phyloP scores from a whole-genome alignment of 345 rosid species.

The Linum trigynum region DNA sequence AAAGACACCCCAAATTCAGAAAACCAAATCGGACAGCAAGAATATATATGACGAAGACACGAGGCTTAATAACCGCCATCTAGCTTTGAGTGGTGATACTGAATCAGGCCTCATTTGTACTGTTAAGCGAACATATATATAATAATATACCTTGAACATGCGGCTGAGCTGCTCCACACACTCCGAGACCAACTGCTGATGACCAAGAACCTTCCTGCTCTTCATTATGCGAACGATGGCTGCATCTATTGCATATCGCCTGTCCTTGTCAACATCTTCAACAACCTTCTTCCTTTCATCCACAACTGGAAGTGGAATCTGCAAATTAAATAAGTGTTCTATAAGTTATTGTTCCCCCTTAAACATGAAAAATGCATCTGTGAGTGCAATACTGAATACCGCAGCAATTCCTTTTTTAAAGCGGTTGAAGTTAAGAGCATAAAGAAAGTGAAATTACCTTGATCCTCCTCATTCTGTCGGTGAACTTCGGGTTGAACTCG shows the following conservation, averaged over 20 bases:
- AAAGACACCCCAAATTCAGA: neutral
- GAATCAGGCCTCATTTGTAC: too few relatives aligned
- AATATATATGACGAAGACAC: too few relatives aligned
- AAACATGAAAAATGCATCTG: too few relatives aligned
- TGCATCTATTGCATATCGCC: conserved; percentile 91
- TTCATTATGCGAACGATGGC: conserved; percentile 98
- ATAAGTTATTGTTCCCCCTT: neutral
- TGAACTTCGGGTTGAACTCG: conserved; percentile 43
- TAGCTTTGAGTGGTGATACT: too few relatives aligned
- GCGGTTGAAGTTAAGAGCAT: neutral
- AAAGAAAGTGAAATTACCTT: conserved; percentile 35
- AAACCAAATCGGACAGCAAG: too few relatives aligned
- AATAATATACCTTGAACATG: conserved; percentile 76
- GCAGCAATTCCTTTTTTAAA: too few relatives aligned
- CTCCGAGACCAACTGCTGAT: conserved; percentile 75
- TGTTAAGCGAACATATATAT: neutral
- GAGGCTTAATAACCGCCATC: too few relatives aligned
- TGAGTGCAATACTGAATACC: too few relatives aligned
- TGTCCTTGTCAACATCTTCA: conserved; percentile 89
- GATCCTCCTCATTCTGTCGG: conserved; percentile 85
- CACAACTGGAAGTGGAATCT: conserved; percentile 92
- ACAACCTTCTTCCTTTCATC: conserved; percentile 91
- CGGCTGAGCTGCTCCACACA: conserved; percentile 91
- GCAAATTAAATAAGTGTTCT: conserved; percentile 7
- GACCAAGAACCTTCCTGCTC: conserved; percentile 73